Conservation (phyloP, 768 basidiomycete species). For the Tylopilus sp. region DNA sequence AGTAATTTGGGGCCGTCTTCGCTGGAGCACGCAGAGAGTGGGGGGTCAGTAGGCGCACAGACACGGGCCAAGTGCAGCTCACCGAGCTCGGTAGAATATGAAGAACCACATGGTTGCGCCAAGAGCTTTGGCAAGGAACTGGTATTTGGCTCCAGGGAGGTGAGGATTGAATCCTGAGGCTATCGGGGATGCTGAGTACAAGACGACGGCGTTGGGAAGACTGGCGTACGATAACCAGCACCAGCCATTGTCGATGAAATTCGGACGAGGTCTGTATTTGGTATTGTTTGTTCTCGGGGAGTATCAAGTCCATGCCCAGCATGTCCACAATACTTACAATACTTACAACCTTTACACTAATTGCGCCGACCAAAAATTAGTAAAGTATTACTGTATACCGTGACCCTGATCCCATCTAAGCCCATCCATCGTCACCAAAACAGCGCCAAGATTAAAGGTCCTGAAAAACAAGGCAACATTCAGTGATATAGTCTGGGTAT, state of each 20-base stretch:
- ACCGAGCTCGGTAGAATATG: constrained; percentile 95
- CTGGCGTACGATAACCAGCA: constrained; percentile 26
- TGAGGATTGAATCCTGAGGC: constrained; percentile 87
- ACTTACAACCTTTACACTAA: too few relatives aligned
- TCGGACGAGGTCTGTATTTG: constrained; percentile 24
- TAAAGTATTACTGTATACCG: too few relatives aligned
- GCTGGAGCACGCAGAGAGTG: constrained; percentile 33
- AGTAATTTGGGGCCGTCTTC: constrained; percentile 75
- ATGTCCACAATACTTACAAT: too few relatives aligned
- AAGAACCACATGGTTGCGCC: constrained; percentile 99
- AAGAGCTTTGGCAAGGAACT: constrained; percentile 76
- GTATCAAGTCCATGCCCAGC: too few relatives aligned
- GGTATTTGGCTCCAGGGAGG: constrained; percentile 72
- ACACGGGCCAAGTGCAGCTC: constrained; percentile 29
- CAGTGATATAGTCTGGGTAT: not conserved
- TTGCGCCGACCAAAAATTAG: too few relatives aligned
- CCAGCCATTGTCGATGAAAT: constrained; percentile 32
- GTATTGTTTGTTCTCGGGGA: constrained; percentile 15
- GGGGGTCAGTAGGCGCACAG: not conserved
- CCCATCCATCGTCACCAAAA: too few relatives aligned
- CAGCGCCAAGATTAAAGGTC: not conserved
- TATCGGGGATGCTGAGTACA: constrained; percentile 21
- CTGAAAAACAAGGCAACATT: not conserved
- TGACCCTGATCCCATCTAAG: too few relatives aligned
- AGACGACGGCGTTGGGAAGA: not conserved